Evolutionary conservation across 2,329 filamentous ascomycete species (phyloP).

Genomic region (Pseudofabraea citricarpa): DNA sequence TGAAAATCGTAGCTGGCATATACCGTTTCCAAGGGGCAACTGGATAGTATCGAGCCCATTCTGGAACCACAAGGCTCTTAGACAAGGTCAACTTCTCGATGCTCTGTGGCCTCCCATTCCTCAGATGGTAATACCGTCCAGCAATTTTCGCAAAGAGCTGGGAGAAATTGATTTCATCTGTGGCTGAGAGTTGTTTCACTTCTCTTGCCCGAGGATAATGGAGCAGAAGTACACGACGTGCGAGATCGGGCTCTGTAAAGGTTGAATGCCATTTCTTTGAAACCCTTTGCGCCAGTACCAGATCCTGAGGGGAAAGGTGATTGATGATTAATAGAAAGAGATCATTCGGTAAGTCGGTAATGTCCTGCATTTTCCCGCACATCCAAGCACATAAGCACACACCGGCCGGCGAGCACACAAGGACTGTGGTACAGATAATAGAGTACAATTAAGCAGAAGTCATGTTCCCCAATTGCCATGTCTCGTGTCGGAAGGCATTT

Average conservation of each 20-base stretch:
- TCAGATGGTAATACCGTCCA: conserved; percentile 49
- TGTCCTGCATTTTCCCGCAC: conserved; percentile 30
- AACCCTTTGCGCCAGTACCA: conserved; percentile 47
- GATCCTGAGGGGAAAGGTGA: conserved; percentile 44
- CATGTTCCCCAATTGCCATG: too few species aligned
- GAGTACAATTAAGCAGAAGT: too few species aligned
- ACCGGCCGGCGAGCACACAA: too few species aligned
- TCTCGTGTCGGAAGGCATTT: too few species aligned
- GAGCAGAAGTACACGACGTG: conserved; percentile 41
- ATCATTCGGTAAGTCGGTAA: conserved; percentile 48
- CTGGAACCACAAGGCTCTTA: conserved; percentile 25
- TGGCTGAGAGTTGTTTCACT: conserved; percentile 30
- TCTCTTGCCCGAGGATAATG: conserved; percentile 51
- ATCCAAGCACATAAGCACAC: too few species aligned
- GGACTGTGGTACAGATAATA: too few species aligned
- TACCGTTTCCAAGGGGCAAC: conserved; percentile 37
- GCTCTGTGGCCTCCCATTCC: conserved; percentile 39
- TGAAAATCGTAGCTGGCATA: too few species aligned
- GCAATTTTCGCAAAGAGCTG: conserved; percentile 43
- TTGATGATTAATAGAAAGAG: conserved; percentile 50
- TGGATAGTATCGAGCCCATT: conserved; percentile 26
- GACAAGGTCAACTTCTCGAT: conserved; percentile 40
- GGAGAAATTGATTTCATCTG: conserved; percentile 30
- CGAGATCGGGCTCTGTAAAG: conserved; percentile 43
- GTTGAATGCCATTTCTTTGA: conserved; percentile 42